A percentile compares a stretch with the other conserved stretches of the same genome.
These are phyloP conservation scores for Leccinellum albellum DNA, from an alignment of 768 basidiomycete genomes.

Conservation along the genomic window DNA sequence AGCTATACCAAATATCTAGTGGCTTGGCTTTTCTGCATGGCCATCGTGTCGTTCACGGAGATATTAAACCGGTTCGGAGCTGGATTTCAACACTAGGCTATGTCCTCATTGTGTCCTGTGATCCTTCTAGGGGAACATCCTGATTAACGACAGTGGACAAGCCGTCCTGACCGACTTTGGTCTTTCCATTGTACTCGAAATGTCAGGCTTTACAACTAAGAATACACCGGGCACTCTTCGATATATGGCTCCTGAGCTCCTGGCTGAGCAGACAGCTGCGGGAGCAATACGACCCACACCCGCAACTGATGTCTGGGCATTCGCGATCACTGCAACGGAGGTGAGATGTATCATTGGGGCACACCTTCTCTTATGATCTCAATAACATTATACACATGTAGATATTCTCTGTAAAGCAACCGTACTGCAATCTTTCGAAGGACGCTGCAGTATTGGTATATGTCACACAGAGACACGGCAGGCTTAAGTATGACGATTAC, in stretches of 20 bases:
- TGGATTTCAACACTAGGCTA: neutral
- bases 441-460: constrained; percentile 20
- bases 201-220: constrained; percentile 35
- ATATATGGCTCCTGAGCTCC: constrained; percentile 40
- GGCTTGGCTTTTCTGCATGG: constrained; percentile 26
- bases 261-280: constrained; percentile 14
- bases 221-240: constrained; percentile 34
- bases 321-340: constrained; percentile 35
- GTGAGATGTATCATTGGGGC: constrained; percentile 11
- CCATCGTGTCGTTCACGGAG: constrained; percentile 31
- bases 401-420: constrained; percentile 24
- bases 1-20: constrained; percentile 22
- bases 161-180: constrained; percentile 40
- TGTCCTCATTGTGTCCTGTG: neutral
- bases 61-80: constrained; percentile 36
- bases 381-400: neutral
- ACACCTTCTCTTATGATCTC: neutral
- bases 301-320: constrained; percentile 36
- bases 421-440: constrained; percentile 13
- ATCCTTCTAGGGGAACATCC: constrained; percentile 33
- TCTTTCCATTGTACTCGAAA: constrained; percentile 35
- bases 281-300: constrained; percentile 20
- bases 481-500: constrained; percentile 19
- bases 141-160: constrained; percentile 30
- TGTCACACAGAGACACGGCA: constrained; percentile 9